Percentiles rank a stretch among this genome's conserved stretches.
phyloP scores from a whole-genome alignment of 495 filamentous ascomycete species.

The Hyphodiscus hymeniophilus region DNA sequence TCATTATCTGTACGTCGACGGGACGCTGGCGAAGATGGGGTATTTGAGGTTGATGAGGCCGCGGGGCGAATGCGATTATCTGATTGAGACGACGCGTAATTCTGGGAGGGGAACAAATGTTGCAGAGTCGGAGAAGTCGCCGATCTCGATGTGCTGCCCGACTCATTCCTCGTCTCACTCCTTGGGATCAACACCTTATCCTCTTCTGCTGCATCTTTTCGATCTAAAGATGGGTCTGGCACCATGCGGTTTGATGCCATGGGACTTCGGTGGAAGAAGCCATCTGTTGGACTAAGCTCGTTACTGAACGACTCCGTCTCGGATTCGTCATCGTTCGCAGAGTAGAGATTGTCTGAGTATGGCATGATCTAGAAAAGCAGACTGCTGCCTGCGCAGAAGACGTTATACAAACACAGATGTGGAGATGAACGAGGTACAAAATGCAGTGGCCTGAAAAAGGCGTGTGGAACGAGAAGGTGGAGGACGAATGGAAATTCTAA shows the following conservation, averaged over 20 bases:
- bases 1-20: conserved; percentile 1
- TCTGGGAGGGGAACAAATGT: conserved; percentile 6
- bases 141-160: conserved; percentile 7
- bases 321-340: conserved; percentile 17
- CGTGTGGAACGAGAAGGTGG: not conserved
- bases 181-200: conserved; percentile 12
- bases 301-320: conserved; percentile 22
- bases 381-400: conserved; percentile 3
- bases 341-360: conserved; percentile 16
- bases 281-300: conserved; percentile 20
- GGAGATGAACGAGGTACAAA: not conserved
- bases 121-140: not conserved
- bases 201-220: conserved; percentile 10
- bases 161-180: not conserved
- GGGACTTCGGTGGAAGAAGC: conserved; percentile 16
- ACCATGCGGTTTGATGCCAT: conserved; percentile 12
- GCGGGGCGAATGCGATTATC: not conserved
- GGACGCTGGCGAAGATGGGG: conserved; percentile 1
- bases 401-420: not conserved
- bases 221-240: conserved; percentile 14
- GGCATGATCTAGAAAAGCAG: conserved; percentile 11
- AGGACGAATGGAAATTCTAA: not conserved
- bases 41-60: conserved; percentile 5
- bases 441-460: not conserved
- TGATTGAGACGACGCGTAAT: conserved; percentile 12